A percentile compares a stretch with the other conserved stretches of the same genome.
phyloP scores from a whole-genome alignment of 75 land plant genomes.

The Larix kaempferi region DNA sequence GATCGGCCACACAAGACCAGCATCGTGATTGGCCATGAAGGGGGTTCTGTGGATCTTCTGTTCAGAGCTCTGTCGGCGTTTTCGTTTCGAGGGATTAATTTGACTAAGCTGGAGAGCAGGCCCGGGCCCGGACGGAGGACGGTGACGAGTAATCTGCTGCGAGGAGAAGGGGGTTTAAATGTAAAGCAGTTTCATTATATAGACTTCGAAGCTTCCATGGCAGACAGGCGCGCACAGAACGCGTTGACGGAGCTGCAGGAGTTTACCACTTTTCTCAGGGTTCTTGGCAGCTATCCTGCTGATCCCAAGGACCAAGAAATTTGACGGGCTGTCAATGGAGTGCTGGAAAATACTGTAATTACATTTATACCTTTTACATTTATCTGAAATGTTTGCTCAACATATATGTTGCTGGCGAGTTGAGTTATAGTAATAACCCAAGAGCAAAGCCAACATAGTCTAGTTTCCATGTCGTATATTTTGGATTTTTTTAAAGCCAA shows the following conservation, averaged over 20 bases:
- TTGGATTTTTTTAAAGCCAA: too few relatives aligned
- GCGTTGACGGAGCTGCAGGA: constrained; percentile 74
- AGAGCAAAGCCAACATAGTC: too few relatives aligned
- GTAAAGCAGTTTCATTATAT: too few relatives aligned
- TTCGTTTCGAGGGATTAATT: constrained; percentile 17
- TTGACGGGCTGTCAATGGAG: too few relatives aligned
- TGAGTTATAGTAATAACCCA: too few relatives aligned
- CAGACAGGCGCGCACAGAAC: constrained; percentile 71
- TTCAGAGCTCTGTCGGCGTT: constrained; percentile 28
- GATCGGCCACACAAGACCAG: constrained; percentile 14
- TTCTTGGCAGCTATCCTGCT: constrained; percentile 78
- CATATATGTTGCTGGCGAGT: too few relatives aligned
- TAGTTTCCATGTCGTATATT: too few relatives aligned
- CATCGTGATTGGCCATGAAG: constrained; percentile 29
- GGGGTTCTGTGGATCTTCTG: constrained; percentile 10
- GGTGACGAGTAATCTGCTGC: too few relatives aligned
- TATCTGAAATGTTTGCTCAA: too few relatives aligned
- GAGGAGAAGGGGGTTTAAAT: background rate
- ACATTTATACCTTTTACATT: too few relatives aligned
- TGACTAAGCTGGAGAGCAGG: constrained; percentile 23
- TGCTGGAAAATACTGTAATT: too few relatives aligned
- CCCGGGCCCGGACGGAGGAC: too few relatives aligned
- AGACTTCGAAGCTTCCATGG: constrained; percentile 36
- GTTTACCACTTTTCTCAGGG: constrained; percentile 66
- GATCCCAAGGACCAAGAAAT: constrained; percentile 47